Conservation (phyloP, 1,284 basidiomycete species). For the Leccinum huronense region DNA sequence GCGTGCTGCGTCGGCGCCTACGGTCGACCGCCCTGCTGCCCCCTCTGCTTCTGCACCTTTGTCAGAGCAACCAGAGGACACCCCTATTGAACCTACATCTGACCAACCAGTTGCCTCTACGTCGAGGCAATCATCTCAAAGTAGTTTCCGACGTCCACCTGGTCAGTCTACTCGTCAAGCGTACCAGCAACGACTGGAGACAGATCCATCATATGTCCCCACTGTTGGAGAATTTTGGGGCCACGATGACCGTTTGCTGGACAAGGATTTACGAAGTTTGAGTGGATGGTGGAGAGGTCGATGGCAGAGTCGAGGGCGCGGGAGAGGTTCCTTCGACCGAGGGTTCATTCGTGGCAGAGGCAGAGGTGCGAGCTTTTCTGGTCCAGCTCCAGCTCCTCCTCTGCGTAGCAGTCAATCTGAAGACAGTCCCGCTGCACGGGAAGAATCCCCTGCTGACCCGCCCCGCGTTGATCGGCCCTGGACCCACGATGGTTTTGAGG, state of each 20-base stretch:
- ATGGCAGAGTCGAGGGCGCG: slow-evolving; percentile 68
- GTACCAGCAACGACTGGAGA: slow-evolving; percentile 73
- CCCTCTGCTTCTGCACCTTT: slow-evolving; percentile 23
- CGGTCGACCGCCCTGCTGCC: slow-evolving; percentile 26
- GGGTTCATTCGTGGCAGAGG: slow-evolving; percentile 55
- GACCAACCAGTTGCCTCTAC: slow-evolving; percentile 39
- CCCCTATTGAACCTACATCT: slow-evolving; percentile 19
- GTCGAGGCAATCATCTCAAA: slow-evolving; percentile 31
- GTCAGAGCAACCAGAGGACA: slow-evolving; percentile 29
- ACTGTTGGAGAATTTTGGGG: slow-evolving; percentile 89
- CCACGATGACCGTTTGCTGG: slow-evolving; percentile 81
- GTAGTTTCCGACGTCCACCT: slow-evolving; percentile 37
- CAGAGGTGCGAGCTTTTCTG: slow-evolving; percentile 41
- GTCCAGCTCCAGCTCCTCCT: slow-evolving; percentile 13
- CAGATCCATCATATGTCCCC: slow-evolving; percentile 83
- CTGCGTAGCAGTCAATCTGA: slow-evolving; percentile 23
- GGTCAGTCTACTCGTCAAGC: slow-evolving; percentile 69
- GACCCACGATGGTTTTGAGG: slow-evolving; percentile 83
- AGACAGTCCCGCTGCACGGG: slow-evolving; percentile 23
- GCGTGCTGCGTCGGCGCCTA: slow-evolving; percentile 31
- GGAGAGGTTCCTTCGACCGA: slow-evolving; percentile 45
- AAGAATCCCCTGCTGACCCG: slow-evolving; percentile 34
- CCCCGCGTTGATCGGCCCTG: slow-evolving; percentile 67
- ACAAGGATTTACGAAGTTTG: slow-evolving; percentile 69
- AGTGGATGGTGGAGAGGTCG: slow-evolving; percentile 82